phyloP scores from a whole-genome alignment of 139 green algal genomes.

The Chlorella vulgaris region DNA sequence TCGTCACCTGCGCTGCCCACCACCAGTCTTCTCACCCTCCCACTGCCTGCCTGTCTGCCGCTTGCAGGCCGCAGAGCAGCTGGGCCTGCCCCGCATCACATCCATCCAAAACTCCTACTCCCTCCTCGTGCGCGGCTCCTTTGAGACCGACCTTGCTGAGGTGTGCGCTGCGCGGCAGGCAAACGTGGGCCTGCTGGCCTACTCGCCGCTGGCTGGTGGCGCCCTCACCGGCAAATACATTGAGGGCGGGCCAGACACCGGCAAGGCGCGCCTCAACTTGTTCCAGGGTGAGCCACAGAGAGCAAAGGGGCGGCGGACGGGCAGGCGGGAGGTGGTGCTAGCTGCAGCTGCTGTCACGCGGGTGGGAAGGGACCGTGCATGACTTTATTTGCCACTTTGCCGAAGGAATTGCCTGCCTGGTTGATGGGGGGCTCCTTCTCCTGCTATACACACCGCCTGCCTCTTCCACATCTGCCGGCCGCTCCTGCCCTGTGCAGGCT shows the following conservation, averaged over 20 bases:
- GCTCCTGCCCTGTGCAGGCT: slow-evolving; percentile 42
- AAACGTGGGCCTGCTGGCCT: slow-evolving; percentile 90
- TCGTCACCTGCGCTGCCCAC: background rate
- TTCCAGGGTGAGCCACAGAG: slow-evolving; percentile 64
- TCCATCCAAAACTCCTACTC: slow-evolving; percentile 84
- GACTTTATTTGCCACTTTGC: too few species aligned
- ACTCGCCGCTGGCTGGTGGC: slow-evolving; percentile 70
- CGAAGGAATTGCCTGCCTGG: too few species aligned
- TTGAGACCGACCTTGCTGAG: slow-evolving; percentile 72
- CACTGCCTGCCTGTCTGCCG: background rate
- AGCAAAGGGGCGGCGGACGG: too few species aligned
- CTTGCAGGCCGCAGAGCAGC: slow-evolving; percentile 46
- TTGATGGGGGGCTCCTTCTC: too few species aligned
- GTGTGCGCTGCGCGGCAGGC: slow-evolving; percentile 45
- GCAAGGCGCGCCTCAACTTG: slow-evolving; percentile 73
- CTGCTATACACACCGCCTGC: too few species aligned
- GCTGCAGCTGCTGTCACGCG: too few species aligned
- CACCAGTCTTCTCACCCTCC: background rate
- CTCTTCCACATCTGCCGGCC: too few species aligned
- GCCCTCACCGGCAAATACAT: slow-evolving; percentile 77
- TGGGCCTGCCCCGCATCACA: slow-evolving; percentile 74
- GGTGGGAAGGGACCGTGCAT: too few species aligned
- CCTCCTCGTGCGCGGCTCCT: slow-evolving; percentile 67
- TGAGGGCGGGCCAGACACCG: slow-evolving; percentile 16
- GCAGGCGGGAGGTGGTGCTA: too few species aligned